Evolutionary conservation across 192 early-diverging fungal species (phyloP).

Genomic region (Dissophora globulifera): DNA sequence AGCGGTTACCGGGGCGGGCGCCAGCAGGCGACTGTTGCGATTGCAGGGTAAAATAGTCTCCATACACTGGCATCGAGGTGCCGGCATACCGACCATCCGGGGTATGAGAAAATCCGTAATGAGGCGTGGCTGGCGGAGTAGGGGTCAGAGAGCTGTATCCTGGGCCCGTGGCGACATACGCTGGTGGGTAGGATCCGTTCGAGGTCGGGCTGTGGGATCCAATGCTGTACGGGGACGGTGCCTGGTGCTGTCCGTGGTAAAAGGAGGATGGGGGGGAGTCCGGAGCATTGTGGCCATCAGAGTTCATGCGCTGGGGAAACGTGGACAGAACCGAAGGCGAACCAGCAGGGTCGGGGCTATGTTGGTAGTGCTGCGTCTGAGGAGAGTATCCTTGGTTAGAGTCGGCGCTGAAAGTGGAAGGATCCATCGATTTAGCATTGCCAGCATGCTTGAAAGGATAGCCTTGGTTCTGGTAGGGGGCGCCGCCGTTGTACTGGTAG

Average conservation of each 20-base stretch:
- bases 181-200: constrained; percentile 20
- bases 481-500: constrained; percentile 28
- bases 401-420: constrained; percentile 20
- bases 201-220: constrained; percentile 43
- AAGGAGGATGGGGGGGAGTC: constrained; percentile 24
- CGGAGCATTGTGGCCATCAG: constrained; percentile 12
- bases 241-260: constrained; percentile 33
- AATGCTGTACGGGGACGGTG: constrained; percentile 28
- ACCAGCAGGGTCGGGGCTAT: constrained; percentile 34
- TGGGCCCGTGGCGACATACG: constrained; percentile 16
- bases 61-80: constrained; percentile 18
- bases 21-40: constrained; percentile 19
- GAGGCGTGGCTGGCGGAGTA: constrained; percentile 40
- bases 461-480: constrained; percentile 36
- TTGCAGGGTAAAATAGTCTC: constrained; percentile 31
- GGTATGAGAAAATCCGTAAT: constrained; percentile 39
- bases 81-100: constrained; percentile 29
- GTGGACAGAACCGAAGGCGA: constrained; percentile 35
- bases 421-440: constrained; percentile 41
- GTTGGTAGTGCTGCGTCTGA: constrained; percentile 31
- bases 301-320: constrained; percentile 36
- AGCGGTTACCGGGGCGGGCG: constrained; percentile 18
- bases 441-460: constrained; percentile 54
- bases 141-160: constrained; percentile 22
- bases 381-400: constrained; percentile 26